phyloP scores from a whole-genome alignment of 2,329 filamentous ascomycete species.

The Clarireedia homoeocarpa region DNA sequence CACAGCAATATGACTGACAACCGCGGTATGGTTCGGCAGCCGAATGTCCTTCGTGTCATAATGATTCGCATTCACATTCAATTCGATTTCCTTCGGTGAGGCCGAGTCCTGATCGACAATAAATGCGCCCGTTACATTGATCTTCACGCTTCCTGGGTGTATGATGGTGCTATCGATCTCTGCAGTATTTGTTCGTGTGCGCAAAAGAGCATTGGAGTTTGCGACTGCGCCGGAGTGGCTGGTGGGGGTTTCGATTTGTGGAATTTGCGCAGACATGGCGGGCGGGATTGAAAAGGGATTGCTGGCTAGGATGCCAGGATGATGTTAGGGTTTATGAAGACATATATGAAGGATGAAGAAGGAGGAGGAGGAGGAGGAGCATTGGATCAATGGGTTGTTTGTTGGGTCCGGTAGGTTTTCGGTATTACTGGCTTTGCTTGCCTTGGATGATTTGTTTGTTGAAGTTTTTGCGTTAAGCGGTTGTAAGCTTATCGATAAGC shows the following conservation, averaged over 20 bases:
- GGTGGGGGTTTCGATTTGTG: conserved; percentile 11
- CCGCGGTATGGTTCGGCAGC: conserved; percentile 88
- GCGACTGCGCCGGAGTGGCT: conserved; percentile 12
- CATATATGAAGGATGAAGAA: conserved; percentile 8
- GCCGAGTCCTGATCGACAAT: conserved; percentile 77
- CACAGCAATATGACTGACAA: conserved; percentile 93
- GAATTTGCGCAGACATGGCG: conserved; percentile 20
- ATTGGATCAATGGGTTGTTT: conserved; percentile 3
- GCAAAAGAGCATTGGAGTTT: background rate
- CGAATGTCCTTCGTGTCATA: conserved; percentile 87
- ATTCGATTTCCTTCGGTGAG: conserved; percentile 37
- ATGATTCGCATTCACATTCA: conserved; percentile 35
- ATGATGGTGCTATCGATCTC: conserved; percentile 37
- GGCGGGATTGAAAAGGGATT: background rate
- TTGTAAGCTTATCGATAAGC: no score
- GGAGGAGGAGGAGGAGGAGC: background rate
- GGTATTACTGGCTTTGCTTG: background rate
- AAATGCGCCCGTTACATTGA: conserved; percentile 94
- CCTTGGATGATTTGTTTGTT: background rate
- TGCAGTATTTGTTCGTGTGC: conserved; percentile 29
- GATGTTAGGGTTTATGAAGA: conserved; percentile 1
- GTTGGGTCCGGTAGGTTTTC: background rate
- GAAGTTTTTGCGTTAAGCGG: background rate
- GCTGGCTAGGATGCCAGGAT: conserved; percentile 17
- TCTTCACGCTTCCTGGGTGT: conserved; percentile 68